Percentiles rank a stretch among this genome's conserved stretches.
phyloP scores from a whole-genome alignment of 495 filamentous ascomycete genomes.

The Neurospora africana region DNA sequence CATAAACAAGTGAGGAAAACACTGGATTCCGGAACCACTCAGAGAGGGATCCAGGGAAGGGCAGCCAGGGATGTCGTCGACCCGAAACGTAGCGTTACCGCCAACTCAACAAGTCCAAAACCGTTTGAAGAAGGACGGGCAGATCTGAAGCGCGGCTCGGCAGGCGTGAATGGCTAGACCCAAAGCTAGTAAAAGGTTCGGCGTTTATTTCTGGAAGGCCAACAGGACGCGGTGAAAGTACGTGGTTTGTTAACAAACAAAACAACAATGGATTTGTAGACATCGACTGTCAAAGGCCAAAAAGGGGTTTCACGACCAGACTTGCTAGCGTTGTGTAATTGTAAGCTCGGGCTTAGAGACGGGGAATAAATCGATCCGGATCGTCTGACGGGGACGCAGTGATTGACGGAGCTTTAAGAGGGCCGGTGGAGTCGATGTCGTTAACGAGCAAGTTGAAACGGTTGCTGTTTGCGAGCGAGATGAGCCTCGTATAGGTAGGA shows the following conservation, averaged over 20 bases:
- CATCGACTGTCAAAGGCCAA: neutral
- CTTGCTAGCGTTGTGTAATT: neutral
- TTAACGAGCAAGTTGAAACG: neutral
- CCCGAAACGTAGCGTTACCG: neutral
- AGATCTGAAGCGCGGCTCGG: neutral
- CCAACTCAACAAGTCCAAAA: neutral
- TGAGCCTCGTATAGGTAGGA: neutral
- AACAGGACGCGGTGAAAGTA: neutral
- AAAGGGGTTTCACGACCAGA: neutral
- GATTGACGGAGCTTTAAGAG: neutral
- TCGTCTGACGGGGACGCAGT: neutral
- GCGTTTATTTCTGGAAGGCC: neutral
- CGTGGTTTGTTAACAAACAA: neutral
- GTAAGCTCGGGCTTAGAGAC: neutral
- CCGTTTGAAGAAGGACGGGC: neutral
- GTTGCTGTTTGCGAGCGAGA: neutral
- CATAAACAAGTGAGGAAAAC: neutral
- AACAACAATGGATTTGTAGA: neutral
- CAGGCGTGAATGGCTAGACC: neutral
- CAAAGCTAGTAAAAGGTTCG: neutral
- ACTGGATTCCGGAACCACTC: neutral
- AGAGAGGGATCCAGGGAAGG: neutral
- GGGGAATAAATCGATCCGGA: neutral
- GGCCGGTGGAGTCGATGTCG: neutral
- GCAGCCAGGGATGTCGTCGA: neutral